A percentile compares a stretch with the other conserved stretches of the same genome.
Conservation (phyloP, 2,329 filamentous ascomycete genomes). For the Parascedosporium putredinis region DNA sequence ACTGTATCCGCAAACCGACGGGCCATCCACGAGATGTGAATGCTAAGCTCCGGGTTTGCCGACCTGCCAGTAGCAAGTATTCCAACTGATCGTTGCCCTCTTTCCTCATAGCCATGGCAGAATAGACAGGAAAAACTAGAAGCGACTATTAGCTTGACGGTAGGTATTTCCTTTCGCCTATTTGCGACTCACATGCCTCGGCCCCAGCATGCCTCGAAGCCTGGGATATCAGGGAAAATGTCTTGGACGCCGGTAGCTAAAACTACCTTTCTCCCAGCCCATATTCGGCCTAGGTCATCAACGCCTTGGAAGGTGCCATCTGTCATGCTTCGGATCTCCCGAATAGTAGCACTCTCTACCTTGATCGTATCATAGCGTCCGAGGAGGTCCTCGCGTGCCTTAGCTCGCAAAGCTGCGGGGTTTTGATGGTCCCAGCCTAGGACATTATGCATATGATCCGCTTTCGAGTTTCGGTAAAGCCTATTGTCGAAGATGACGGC, state of each 20-base stretch:
- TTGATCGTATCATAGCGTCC: constrained; percentile 24
- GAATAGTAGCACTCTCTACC: constrained; percentile 19
- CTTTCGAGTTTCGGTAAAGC: constrained; percentile 37
- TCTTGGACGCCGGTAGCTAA: constrained; percentile 45
- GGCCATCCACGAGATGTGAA: constrained; percentile 32
- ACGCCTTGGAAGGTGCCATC: constrained; percentile 23
- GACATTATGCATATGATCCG: constrained; percentile 38
- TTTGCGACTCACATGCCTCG: constrained; percentile 31
- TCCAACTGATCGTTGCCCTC: constrained; percentile 32
- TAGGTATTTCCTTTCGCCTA: background rate
- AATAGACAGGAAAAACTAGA: constrained; percentile 48
- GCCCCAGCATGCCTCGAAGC: constrained; percentile 46
- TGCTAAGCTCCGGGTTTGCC: constrained; percentile 20
- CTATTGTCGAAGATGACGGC: constrained; percentile 39
- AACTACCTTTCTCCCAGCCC: constrained; percentile 40
- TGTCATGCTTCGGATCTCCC: constrained; percentile 18
- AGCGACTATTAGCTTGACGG: background rate
- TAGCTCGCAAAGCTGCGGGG: constrained; percentile 24
- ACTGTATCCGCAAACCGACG: constrained; percentile 30
- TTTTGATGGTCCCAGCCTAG: constrained; percentile 27
- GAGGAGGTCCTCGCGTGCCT: constrained; percentile 22
- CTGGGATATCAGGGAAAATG: constrained; percentile 36
- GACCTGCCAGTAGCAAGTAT: constrained; percentile 32
- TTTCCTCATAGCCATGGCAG: constrained; percentile 50
- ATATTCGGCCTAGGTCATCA: constrained; percentile 31